A percentile compares a stretch with the other conserved stretches of the same genome.
These are phyloP conservation scores for Fusarium clavum DNA, from an alignment of 2,329 filamentous ascomycete species.

Conservation along the genomic window DNA sequence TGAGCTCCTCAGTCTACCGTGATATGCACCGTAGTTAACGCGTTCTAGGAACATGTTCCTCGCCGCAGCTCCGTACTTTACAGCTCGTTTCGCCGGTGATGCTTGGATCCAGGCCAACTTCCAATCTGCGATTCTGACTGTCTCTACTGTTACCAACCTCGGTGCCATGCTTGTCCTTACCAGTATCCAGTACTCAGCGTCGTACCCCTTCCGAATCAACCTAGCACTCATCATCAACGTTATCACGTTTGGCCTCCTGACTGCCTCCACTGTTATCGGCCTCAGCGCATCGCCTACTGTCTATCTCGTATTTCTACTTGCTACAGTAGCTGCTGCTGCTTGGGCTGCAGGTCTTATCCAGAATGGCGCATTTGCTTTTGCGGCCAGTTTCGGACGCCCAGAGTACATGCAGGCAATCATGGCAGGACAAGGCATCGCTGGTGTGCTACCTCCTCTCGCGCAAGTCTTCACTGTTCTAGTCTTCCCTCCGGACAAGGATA, in stretches of 20 bases:
- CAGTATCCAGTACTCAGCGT: slow-evolving; percentile 82
- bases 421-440: slow-evolving; percentile 91
- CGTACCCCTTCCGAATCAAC: slow-evolving; percentile 89
- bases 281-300: slow-evolving; percentile 68
- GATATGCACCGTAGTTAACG: slow-evolving; percentile 11
- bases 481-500: slow-evolving; percentile 55
- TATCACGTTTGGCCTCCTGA: slow-evolving; percentile 80
- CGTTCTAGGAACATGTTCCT: slow-evolving; percentile 92
- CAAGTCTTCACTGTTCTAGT: slow-evolving; percentile 86
- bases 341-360: slow-evolving; percentile 87
- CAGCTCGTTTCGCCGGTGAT: slow-evolving; percentile 78
- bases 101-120: slow-evolving; percentile 82
- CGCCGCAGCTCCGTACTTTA: slow-evolving; percentile 93
- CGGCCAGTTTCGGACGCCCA: slow-evolving; percentile 82
- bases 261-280: slow-evolving; percentile 80
- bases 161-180: slow-evolving; percentile 79
- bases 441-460: slow-evolving; percentile 87
- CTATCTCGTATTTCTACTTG: slow-evolving; percentile 85
- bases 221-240: slow-evolving; percentile 81
- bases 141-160: slow-evolving; percentile 87
- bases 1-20: slow-evolving; percentile 56
- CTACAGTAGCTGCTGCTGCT: slow-evolving; percentile 83
- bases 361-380: slow-evolving; percentile 94
- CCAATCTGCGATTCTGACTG: slow-evolving; percentile 88
- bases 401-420: slow-evolving; percentile 98